Percentiles rank a stretch among this genome's conserved stretches.
Evolutionary conservation across 306 rosid species (phyloP).

Genomic region (Glycyrrhiza uralensis): DNA sequence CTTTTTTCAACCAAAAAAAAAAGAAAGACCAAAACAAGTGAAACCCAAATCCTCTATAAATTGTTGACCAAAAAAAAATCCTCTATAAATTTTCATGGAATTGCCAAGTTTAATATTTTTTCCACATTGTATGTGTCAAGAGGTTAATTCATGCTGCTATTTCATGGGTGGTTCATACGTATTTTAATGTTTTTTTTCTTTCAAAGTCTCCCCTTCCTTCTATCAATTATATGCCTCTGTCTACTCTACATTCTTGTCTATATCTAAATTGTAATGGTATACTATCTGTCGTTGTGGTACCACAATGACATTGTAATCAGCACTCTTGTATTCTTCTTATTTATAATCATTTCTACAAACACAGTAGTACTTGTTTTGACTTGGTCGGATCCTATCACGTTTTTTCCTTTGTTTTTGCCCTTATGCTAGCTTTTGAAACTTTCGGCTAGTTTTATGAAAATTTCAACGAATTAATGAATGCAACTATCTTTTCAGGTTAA

Average conservation of each 20-base stretch:
- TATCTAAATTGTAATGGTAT: neutral
- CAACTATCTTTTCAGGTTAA: too few relatives aligned
- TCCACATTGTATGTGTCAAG: neutral
- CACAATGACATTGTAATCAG: neutral
- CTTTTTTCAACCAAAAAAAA: too few relatives aligned
- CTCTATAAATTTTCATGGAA: neutral
- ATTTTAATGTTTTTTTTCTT: neutral
- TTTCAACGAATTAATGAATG: too few relatives aligned
- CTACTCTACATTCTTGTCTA: slow-evolving; percentile 16
- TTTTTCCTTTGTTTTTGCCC: too few relatives aligned
- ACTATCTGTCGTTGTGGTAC: neutral
- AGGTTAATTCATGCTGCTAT: neutral
- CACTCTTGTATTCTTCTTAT: neutral
- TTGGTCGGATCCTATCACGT: too few relatives aligned
- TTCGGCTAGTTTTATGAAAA: too few relatives aligned
- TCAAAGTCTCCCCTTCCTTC: too few relatives aligned
- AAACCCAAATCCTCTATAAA: neutral
- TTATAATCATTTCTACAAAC: too few relatives aligned
- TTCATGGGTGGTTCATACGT: neutral
- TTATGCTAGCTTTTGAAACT: too few relatives aligned
- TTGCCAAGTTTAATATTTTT: neutral
- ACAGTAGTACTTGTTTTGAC: too few relatives aligned
- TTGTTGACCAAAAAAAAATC: neutral
- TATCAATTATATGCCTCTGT: neutral
- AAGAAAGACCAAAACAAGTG: neutral